Evolutionary conservation across 73 alveolate genomes (phyloP).

Genomic region (Loxodes magnus): DNA sequence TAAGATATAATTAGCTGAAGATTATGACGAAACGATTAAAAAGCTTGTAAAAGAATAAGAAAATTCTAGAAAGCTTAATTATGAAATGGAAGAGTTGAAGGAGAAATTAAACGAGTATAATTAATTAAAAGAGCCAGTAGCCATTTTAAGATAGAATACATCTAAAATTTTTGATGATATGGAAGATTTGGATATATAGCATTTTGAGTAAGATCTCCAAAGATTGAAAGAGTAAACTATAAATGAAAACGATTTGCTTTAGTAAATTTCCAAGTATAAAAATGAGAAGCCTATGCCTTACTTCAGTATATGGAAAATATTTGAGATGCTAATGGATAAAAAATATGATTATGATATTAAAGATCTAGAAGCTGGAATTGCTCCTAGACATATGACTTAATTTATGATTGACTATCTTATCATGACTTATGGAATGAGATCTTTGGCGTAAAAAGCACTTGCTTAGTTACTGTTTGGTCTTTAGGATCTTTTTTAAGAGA

Average conservation of each 20-base stretch:
- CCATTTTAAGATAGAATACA: too few relatives aligned
- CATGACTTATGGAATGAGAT: conserved; percentile 3
- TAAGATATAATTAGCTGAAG: too few relatives aligned
- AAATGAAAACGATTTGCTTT: background rate
- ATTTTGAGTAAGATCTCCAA: too few relatives aligned
- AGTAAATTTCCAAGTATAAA: background rate
- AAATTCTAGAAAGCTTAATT: too few relatives aligned
- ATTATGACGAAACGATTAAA: too few relatives aligned
- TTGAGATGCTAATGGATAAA: conserved; percentile 2
- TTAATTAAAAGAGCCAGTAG: too few relatives aligned
- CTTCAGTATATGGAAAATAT: conserved; percentile 6
- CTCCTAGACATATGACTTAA: conserved; percentile 8
- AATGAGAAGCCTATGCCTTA: conserved; percentile 16
- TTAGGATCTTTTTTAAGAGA: conserved; percentile 2
- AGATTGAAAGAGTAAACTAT: too few relatives aligned
- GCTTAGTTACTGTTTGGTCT: background rate
- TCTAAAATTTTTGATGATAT: too few relatives aligned
- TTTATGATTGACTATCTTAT: conserved; percentile 6
- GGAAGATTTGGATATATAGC: too few relatives aligned
- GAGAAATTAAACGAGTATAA: too few relatives aligned
- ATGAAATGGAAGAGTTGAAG: too few relatives aligned
- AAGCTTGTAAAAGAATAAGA: too few relatives aligned
- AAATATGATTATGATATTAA: background rate
- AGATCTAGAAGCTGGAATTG: conserved; percentile 1
- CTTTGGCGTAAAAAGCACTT: background rate